phyloP scores from a whole-genome alignment of 768 basidiomycete genomes.

The Russula sp. region DNA sequence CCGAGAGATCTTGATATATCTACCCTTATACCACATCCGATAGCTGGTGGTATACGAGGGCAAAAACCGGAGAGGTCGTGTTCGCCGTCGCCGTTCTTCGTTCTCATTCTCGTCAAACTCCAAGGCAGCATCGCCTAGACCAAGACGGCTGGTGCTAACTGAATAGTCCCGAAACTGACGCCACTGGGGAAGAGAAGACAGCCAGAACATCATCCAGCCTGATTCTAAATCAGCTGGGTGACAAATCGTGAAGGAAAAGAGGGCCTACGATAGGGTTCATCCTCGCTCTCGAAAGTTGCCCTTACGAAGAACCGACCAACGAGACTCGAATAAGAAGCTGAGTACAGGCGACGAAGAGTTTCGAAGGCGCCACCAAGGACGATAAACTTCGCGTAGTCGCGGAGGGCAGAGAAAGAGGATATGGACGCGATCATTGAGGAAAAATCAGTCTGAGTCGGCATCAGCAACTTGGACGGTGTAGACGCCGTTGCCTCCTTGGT shows the following conservation, averaged over 20 bases:
- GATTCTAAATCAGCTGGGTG: slow-evolving; percentile 3
- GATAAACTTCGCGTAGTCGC: slow-evolving; percentile 61
- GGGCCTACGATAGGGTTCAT: slow-evolving; percentile 48
- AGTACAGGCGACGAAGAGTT: slow-evolving; percentile 44
- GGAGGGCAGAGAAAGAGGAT: slow-evolving; percentile 48
- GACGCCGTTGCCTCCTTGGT: background rate
- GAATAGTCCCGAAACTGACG: slow-evolving; percentile 47
- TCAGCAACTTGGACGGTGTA: background rate
- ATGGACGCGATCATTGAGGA: slow-evolving; percentile 33
- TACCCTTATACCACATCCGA: slow-evolving; percentile 43
- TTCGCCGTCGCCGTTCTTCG: slow-evolving; percentile 11
- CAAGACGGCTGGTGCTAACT: slow-evolving; percentile 41
- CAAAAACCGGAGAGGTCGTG: slow-evolving; percentile 35
- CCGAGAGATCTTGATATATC: slow-evolving; percentile 32
- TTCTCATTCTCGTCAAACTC: slow-evolving; percentile 22
- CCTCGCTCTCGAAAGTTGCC: slow-evolving; percentile 52
- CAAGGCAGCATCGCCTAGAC: slow-evolving; percentile 32
- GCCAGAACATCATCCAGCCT: slow-evolving; percentile 73
- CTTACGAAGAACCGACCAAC: slow-evolving; percentile 56
- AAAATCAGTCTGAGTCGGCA: background rate
- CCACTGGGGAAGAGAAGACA: slow-evolving; percentile 61
- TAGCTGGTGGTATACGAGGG: slow-evolving; percentile 39
- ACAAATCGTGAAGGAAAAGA: slow-evolving; percentile 2
- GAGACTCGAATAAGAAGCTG: slow-evolving; percentile 38
- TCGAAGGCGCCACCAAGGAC: slow-evolving; percentile 59